phyloP scores from a whole-genome alignment of 1,284 basidiomycete species.

The Sanghuangporus weigelae region DNA sequence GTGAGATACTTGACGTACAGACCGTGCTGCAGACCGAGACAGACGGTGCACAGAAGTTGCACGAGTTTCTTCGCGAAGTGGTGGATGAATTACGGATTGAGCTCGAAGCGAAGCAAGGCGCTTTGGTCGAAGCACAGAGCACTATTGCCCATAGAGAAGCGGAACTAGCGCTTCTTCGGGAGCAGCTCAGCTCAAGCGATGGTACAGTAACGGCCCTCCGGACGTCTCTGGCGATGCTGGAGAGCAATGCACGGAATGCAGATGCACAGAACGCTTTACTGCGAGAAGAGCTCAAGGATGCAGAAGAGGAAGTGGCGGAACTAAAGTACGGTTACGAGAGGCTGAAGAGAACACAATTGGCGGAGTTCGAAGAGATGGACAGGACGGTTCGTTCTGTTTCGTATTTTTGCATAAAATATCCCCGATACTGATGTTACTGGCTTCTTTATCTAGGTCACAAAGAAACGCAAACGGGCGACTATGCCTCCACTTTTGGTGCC shows the following conservation, averaged over 20 bases:
- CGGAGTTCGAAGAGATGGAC: conserved; percentile 9
- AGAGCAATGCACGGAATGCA: background rate
- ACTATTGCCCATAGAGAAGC: background rate
- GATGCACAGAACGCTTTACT: background rate
- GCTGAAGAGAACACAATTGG: background rate
- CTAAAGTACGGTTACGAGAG: background rate
- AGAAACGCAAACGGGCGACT: conserved; percentile 6
- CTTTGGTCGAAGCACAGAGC: background rate
- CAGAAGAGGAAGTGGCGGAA: conserved; percentile 1
- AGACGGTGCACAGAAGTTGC: background rate
- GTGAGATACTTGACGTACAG: background rate
- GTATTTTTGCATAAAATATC: background rate
- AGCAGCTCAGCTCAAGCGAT: background rate
- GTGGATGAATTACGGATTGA: background rate
- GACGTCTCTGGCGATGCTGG: background rate
- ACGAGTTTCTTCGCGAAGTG: background rate
- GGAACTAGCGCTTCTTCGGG: background rate
- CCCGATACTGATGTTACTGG: background rate
- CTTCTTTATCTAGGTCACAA: background rate
- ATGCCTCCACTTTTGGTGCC: background rate
- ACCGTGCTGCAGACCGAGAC: background rate
- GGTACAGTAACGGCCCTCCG: background rate
- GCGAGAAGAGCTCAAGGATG: background rate
- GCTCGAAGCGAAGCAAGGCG: background rate
- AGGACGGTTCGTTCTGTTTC: background rate